Evolutionary conservation across 257 asterid species (phyloP).

Genomic region (Cruciata laevipes): DNA sequence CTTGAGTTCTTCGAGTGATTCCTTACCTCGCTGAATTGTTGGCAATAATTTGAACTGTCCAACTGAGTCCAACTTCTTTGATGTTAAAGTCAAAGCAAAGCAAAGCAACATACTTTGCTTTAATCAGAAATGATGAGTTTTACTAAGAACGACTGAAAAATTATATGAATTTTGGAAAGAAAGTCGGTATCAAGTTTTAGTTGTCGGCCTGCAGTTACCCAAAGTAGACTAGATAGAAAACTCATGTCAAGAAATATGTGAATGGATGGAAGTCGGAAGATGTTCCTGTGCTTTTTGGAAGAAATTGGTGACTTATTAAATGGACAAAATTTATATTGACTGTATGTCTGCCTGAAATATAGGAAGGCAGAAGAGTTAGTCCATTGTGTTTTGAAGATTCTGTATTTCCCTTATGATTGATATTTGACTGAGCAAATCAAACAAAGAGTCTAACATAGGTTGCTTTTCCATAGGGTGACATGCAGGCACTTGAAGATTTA

Average conservation of each 20-base stretch:
- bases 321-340: neutral
- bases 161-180: neutral
- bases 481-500: constrained; percentile 91
- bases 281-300: too few relatives aligned
- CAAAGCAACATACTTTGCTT: neutral
- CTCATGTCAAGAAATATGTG: neutral
- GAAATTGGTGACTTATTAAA: too few relatives aligned
- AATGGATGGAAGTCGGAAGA: too few relatives aligned
- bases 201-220: neutral
- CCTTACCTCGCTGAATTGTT: neutral
- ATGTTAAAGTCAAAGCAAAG: neutral
- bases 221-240: neutral
- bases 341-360: neutral
- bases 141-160: neutral
- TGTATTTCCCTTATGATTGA: neutral
- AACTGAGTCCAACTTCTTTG: neutral
- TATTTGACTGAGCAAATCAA: neutral
- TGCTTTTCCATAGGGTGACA: constrained; percentile 65
- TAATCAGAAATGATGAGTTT: neutral
- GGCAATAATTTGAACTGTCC: neutral
- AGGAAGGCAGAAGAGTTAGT: neutral
- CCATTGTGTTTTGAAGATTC: neutral
- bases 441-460: constrained; percentile 11
- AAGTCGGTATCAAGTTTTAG: neutral
- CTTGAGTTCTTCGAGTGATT: neutral